These are phyloP conservation scores for Termitomyces sp. DNA, from an alignment of 768 basidiomycete species.

Conservation along the genomic window DNA sequence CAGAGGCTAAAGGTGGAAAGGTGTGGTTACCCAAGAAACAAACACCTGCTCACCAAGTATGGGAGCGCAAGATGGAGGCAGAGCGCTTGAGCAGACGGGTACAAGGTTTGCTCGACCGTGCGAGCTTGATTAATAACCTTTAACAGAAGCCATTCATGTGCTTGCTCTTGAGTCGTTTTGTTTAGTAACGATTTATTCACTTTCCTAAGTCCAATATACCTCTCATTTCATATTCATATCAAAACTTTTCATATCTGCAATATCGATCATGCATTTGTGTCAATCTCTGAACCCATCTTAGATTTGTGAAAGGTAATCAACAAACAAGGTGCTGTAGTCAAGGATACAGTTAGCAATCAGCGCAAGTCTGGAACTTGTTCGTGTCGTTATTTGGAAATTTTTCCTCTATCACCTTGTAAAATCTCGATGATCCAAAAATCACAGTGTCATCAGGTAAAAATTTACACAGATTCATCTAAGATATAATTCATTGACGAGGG, in stretches of 20 bases:
- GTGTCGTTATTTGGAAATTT: background rate
- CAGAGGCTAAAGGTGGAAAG: constrained; percentile 42
- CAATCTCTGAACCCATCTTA: background rate
- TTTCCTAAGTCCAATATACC: background rate
- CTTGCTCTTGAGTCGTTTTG: background rate
- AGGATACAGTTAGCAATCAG: background rate
- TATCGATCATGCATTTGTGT: background rate
- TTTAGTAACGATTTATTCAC: background rate
- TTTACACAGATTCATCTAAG: background rate
- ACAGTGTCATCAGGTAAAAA: background rate
- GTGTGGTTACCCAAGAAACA: constrained; percentile 80
- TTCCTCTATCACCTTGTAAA: background rate
- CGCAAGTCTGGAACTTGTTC: background rate
- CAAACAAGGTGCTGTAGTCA: background rate
- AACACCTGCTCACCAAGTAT: constrained; percentile 76
- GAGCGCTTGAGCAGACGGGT: constrained; percentile 67
- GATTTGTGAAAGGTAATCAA: background rate
- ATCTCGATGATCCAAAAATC: background rate
- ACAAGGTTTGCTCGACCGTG: constrained; percentile 63
- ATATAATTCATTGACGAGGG: background rate
- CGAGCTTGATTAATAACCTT: constrained; percentile 34
- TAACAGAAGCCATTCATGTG: constrained; percentile 7
- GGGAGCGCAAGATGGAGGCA: constrained; percentile 70
- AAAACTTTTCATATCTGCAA: too few species aligned
- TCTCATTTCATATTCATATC: too few species aligned